Percentiles rank a stretch among this genome's conserved stretches.
phyloP scores from a whole-genome alignment of 2,329 filamentous ascomycete genomes.

The Neonectria punicea region DNA sequence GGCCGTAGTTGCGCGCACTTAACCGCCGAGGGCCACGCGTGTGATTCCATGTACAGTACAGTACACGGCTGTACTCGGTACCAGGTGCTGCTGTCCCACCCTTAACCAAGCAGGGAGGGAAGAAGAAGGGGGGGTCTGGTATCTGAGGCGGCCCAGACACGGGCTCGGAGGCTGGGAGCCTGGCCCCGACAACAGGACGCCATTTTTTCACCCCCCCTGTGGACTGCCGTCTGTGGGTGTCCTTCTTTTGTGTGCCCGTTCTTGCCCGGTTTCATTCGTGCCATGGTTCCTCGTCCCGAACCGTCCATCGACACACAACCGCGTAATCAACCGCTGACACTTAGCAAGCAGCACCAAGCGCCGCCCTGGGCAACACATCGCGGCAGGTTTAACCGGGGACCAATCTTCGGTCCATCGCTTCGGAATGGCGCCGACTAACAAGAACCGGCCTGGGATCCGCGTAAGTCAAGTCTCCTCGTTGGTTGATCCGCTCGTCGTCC shows the following conservation, averaged over 20 bases:
- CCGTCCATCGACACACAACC: conserved; percentile 2
- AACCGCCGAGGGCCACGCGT: neutral
- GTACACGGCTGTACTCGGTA: neutral
- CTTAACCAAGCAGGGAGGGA: neutral
- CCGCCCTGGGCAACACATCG: conserved; percentile 14
- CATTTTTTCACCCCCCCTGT: neutral
- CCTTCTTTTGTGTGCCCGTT: neutral
- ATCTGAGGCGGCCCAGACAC: neutral
- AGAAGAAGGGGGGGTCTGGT: no score
- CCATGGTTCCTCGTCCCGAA: neutral
- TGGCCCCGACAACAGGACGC: neutral
- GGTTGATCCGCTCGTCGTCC: conserved; percentile 12
- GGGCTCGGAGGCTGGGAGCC: neutral
- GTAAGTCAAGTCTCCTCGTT: conserved; percentile 31
- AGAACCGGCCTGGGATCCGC: conserved; percentile 18
- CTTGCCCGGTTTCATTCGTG: conserved; percentile 16
- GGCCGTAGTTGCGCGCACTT: neutral
- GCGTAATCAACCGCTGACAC: conserved; percentile 14
- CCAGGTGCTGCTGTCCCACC: neutral
- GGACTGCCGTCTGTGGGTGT: neutral
- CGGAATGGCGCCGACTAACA: conserved; percentile 30
- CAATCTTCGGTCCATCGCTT: conserved; percentile 11
- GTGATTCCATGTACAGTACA: neutral
- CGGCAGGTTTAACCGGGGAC: conserved; percentile 20
- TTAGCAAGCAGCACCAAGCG: neutral